Percentiles rank a stretch among this genome's conserved stretches.
These are phyloP conservation scores for Priceomyces medius DNA, from an alignment of 805 yeast genomes.

Conservation along the genomic window DNA sequence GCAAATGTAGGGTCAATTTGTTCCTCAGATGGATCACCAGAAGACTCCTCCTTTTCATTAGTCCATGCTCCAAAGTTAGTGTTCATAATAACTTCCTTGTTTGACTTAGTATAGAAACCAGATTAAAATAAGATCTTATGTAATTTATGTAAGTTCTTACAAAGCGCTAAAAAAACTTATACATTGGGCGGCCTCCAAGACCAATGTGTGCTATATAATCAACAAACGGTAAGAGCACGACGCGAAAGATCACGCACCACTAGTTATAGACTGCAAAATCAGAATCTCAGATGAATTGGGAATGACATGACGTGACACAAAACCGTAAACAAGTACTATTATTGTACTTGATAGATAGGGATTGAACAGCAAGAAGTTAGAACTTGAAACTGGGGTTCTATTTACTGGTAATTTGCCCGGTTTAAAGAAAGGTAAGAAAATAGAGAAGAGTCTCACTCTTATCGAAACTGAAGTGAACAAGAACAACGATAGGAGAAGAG, in stretches of 20 bases:
- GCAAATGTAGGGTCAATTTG: conserved; percentile 34
- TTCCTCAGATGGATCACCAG: conserved; percentile 17
- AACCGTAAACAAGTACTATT: neutral
- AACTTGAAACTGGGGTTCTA: no score
- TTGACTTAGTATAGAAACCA: neutral
- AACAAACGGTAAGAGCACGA: neutral
- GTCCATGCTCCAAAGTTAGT: conserved; percentile 23
- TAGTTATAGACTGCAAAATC: neutral
- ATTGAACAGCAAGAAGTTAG: no score
- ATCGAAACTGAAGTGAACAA: no score
- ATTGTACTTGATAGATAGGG: no score
- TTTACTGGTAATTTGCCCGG: no score
- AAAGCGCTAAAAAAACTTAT: conserved; percentile 10
- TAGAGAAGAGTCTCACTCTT: no score
- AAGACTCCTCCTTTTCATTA: conserved; percentile 19
- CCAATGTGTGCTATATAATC: neutral
- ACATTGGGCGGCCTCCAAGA: neutral
- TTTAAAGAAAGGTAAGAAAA: no score
- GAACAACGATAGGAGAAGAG: no score
- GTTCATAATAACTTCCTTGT: conserved; percentile 16
- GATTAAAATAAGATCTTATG: conserved; percentile 8
- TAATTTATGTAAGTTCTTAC: conserved; percentile 15
- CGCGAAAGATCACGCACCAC: neutral
- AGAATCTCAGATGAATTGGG: neutral
- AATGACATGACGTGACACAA: neutral